A percentile compares a stretch with the other conserved stretches of the same genome.
phyloP scores from a whole-genome alignment of 805 yeast species.

The Zygotorulaspora chibaensis region DNA sequence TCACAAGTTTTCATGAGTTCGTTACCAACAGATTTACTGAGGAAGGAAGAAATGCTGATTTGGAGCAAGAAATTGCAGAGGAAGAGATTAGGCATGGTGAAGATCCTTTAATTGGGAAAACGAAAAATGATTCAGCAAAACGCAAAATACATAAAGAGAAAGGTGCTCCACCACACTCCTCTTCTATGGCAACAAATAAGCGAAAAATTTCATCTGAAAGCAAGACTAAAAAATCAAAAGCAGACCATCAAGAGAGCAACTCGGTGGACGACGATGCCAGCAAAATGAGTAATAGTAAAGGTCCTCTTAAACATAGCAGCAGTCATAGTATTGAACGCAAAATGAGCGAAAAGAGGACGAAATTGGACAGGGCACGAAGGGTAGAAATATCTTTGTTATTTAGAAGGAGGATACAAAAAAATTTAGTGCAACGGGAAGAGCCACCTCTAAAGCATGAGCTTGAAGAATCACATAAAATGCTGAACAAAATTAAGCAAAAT shows the following conservation, averaged over 20 bases:
- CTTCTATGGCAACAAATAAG: not conserved
- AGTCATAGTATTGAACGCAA: conserved; percentile 1
- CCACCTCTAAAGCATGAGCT: conserved; percentile 27
- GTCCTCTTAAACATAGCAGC: conserved; percentile 1
- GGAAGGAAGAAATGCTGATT: conserved; percentile 25
- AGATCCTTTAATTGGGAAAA: conserved; percentile 27
- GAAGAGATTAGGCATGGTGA: conserved; percentile 23
- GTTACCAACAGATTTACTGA: conserved; percentile 22
- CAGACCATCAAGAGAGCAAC: not conserved
- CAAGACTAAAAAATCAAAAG: conserved; percentile 1
- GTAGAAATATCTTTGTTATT: conserved; percentile 29
- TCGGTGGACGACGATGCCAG: not conserved
- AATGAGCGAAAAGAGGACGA: conserved; percentile 12
- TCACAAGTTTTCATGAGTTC: conserved; percentile 22
- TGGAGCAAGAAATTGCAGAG: conserved; percentile 14
- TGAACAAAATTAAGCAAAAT: conserved; percentile 27
- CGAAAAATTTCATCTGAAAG: not conserved
- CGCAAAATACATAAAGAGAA: not conserved
- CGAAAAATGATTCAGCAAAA: conserved; percentile 5
- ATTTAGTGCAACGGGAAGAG: conserved; percentile 30
- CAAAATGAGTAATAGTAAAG: not conserved
- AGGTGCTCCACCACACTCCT: not conserved
- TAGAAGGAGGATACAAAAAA: conserved; percentile 32
- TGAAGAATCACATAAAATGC: conserved; percentile 27
- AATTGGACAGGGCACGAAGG: conserved; percentile 25